Percentiles rank a stretch among this genome's conserved stretches.
These are phyloP conservation scores for Teunomyces atbi DNA, from an alignment of 805 yeast species.

Conservation along the genomic window DNA sequence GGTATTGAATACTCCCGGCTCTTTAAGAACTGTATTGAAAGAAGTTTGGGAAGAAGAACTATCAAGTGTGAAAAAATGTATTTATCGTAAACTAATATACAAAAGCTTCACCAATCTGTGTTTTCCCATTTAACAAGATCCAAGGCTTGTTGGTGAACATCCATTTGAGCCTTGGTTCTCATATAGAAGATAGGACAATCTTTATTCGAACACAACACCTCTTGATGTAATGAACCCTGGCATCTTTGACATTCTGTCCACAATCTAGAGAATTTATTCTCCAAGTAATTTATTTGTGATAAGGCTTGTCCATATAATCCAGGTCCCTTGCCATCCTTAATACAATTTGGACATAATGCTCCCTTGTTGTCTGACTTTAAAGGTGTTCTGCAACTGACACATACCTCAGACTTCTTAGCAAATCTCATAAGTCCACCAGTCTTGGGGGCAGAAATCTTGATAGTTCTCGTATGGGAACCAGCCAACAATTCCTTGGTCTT, in stretches of 20 bases:
- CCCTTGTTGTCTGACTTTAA: conserved; percentile 59
- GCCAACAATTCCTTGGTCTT: conserved; percentile 76
- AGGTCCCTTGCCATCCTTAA: conserved; percentile 56
- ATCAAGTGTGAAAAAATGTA: conserved; percentile 55
- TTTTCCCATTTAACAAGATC: conserved; percentile 69
- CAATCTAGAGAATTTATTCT: conserved; percentile 76
- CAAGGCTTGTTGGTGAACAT: conserved; percentile 51
- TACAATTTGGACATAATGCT: conserved; percentile 80
- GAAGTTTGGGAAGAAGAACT: conserved; percentile 51
- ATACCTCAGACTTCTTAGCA: conserved; percentile 82
- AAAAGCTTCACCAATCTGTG: conserved; percentile 46
- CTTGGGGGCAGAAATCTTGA: conserved; percentile 69
- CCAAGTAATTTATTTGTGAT: conserved; percentile 74
- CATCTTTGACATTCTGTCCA: conserved; percentile 99
- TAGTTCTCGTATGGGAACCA: conserved; percentile 82
- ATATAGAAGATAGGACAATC: conserved; percentile 98
- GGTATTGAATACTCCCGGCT: conserved; percentile 56
- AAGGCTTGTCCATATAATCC: conserved; percentile 79
- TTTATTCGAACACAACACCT: conserved; percentile 89
- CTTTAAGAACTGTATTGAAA: conserved; percentile 50
- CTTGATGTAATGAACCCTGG: conserved; percentile 94
- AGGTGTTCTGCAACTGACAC: conserved; percentile 87
- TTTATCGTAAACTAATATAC: conserved; percentile 1
- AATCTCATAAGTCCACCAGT: conserved; percentile 89
- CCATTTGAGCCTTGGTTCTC: conserved; percentile 86